Evolutionary conservation across 2,329 filamentous ascomycete species (phyloP), one percentile per base, ranked within the genome.

Genomic region (Colletotrichum sp.): DNA sequence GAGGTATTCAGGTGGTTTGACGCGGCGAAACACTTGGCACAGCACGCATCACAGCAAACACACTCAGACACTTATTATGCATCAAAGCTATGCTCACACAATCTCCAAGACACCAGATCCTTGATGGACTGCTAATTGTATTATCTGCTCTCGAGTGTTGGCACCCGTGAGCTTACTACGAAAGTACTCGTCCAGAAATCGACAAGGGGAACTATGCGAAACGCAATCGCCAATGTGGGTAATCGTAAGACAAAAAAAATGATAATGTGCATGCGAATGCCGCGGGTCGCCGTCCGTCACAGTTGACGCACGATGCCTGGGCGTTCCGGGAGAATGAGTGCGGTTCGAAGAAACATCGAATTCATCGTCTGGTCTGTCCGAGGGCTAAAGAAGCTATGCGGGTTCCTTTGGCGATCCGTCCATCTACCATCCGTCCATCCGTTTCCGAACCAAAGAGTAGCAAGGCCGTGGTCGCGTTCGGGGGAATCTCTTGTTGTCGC

Each of bases 181-280:
- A 26, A 57, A 66, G 30, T 18, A 36, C 34, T 21, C 26, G n/a
- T 24, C 44, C 57, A 49, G 9, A 15, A 32, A 67, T 67, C 34
- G 28, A 65, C 44, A 73, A 65, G 64, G 63, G 55, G 13, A 49
- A 52, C 4, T 26, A 49, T 59, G 70, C 70, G 59, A 76, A 63
- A 73, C 64, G 64, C 59, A 76, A 73, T 76, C 64, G 73, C 70
- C 70, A 49, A 60, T 73, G 64, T 67, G 72, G 69, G 63, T 69
- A 65, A 73, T 64, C 69, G 63, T 68, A 49, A 73, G 70, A 60
- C 55, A 52, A 52, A 34, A 34, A 55, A 21, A 55, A 18, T 52
- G 52, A 36, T 21, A 26, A 52, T 16, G 15, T 62, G 34, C 39
- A 18, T 26, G 9, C 18, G 39, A 57, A 69, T 60, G 55, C 34